Evolutionary conservation across 441 rosid genomes (phyloP), one percentile per base, ranked within the genome.

Genomic region (Flueggea neowawraea): DNA sequence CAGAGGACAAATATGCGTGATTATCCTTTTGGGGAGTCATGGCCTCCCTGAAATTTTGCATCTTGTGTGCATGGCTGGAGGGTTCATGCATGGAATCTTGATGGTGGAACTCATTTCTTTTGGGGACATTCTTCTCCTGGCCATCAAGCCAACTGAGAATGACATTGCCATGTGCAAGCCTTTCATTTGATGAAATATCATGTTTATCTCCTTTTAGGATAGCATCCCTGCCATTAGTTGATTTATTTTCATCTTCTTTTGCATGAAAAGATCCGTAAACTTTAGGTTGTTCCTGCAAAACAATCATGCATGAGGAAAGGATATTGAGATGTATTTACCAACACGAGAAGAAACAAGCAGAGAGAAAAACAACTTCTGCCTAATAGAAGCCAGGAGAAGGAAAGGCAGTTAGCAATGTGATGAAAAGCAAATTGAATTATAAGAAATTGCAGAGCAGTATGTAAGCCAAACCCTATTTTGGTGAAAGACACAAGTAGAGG

Each of bases 221-320:
- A 31, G 56, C 14, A 53, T 48, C 70, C 70, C 57, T 75, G 69
- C 63, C 75, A 55, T 68, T 54, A 47, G 67, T 56, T 60, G 72
- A 49, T 60, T 71, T 80, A 72, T 64, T 68, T 58, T n/a, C n/a
- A n/a, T n/a, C n/a, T n/a, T 60, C 69, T 54, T 70, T 60, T 55
- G 53, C 60, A 41, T 66, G 66, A 54, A 53, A 64, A 65, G 79
- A 60, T 49, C 84, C 73, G 15, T 76, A 61, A 54, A 52, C 67
- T 80, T 75, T 80, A 16, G 71, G 72, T 33, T 66, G 75, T 16
- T 61, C 82, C 91, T 85, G 79, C 76, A 75, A 55, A 69, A 56
- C 16, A 64, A 64, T 61, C 60, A 67, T 44, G 41, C 1, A 36
- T 41, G 57, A 55, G 33, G 28, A 22, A 1, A 31, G n/a, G 70